Evolutionary conservation across 176 grass and related monocot species (phyloP).

Genomic region (Pontederia crassipes): DNA sequence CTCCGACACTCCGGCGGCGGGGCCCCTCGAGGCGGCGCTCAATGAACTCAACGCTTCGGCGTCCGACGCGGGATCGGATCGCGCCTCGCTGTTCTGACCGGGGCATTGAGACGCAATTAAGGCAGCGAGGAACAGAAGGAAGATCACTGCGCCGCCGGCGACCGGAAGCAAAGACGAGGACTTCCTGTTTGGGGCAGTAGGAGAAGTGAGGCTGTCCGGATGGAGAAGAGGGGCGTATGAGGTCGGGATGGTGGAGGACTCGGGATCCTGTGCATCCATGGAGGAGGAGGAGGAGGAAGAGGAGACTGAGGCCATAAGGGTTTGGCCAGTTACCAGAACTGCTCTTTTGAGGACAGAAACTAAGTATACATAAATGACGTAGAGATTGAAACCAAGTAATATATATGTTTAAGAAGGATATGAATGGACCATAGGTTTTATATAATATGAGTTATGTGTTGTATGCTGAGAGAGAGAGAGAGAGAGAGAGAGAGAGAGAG

Average conservation of each 20-base stretch:
- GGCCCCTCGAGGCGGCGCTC: conserved; percentile 26
- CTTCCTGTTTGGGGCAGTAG: conserved; percentile 9
- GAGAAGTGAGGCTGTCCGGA: conserved; percentile 9
- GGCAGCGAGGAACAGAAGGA: conserved; percentile 20
- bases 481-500: too few relatives aligned
- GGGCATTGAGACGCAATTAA: background rate
- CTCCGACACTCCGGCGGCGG: conserved; percentile 58
- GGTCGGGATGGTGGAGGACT: background rate
- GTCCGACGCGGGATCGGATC: too few relatives aligned
- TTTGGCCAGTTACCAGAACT: background rate
- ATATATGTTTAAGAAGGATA: too few relatives aligned
- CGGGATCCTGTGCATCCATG: background rate
- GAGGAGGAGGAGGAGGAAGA: background rate
- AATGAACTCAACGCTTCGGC: background rate
- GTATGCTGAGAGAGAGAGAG: too few relatives aligned
- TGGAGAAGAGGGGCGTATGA: conserved; percentile 19
- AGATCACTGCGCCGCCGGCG: conserved; percentile 10
- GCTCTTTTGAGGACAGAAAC: too few relatives aligned
- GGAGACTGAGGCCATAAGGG: background rate
- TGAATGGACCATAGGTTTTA: too few relatives aligned
- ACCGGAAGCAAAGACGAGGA: conserved; percentile 19
- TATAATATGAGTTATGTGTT: too few relatives aligned
- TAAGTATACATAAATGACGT: too few relatives aligned
- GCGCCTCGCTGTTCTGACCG: background rate
- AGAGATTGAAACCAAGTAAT: too few relatives aligned